These are phyloP conservation scores for Canavalia ensiformis DNA, from an alignment of 306 rosid species.

Conservation along the genomic window DNA sequence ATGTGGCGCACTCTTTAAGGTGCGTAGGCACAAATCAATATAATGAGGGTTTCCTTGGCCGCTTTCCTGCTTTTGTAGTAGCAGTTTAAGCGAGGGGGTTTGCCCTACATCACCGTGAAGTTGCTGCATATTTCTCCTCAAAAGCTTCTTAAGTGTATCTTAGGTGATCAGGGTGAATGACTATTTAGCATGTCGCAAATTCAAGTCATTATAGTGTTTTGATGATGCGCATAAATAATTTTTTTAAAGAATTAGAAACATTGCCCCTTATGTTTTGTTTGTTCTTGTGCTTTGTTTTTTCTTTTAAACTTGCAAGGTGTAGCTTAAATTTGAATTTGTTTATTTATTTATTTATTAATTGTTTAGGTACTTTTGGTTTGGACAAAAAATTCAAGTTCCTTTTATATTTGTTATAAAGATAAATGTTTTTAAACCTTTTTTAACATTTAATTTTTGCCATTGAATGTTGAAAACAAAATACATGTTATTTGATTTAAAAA, in stretches of 20 bases:
- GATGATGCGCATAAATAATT: not conserved
- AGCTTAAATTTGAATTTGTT: no score
- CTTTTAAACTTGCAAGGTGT: no score
- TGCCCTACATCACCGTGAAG: slow-evolving; percentile 36
- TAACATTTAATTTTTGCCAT: no score
- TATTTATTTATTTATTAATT: no score
- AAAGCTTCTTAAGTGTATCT: not conserved
- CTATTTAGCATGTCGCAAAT: not conserved
- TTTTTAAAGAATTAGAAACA: not conserved
- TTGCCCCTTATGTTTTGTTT: not conserved
- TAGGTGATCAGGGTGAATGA: not conserved
- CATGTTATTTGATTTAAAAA: no score
- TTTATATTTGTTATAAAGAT: no score
- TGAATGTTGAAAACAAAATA: no score
- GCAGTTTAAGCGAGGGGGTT: slow-evolving; percentile 44
- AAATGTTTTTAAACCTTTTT: no score
- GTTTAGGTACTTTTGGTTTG: no score
- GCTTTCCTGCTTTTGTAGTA: slow-evolving; percentile 48
- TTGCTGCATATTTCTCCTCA: no score
- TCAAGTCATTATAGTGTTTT: not conserved
- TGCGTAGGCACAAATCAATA: slow-evolving; percentile 52
- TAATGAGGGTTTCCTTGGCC: slow-evolving; percentile 31
- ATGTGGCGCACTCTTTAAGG: slow-evolving; percentile 46
- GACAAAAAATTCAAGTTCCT: no score
- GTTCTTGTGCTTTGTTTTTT: not conserved